Evolutionary conservation across 1,139 yeast species (phyloP).

Genomic region (Candida labiduridarum): DNA sequence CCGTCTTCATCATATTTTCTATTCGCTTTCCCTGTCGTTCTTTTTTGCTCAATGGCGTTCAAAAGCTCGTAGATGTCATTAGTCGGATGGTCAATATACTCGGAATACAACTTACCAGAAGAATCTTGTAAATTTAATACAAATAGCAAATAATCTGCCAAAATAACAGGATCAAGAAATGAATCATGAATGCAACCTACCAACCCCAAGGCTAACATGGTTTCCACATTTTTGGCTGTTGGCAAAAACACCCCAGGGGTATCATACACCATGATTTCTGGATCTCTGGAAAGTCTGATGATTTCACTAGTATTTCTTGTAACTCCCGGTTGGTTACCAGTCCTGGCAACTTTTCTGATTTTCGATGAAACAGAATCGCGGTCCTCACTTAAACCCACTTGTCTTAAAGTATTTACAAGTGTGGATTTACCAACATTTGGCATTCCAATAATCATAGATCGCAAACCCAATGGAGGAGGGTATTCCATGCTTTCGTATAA

Average conservation of each 20-base stretch:
- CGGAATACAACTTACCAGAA: slow-evolving; percentile 45
- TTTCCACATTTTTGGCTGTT: slow-evolving; percentile 60
- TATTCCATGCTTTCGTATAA: slow-evolving; percentile 51
- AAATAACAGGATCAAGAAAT: slow-evolving; percentile 78
- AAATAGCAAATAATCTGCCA: slow-evolving; percentile 83
- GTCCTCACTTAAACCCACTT: slow-evolving; percentile 41
- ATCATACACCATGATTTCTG: slow-evolving; percentile 76
- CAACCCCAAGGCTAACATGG: slow-evolving; percentile 75
- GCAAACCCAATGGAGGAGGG: slow-evolving; percentile 80
- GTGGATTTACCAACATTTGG: slow-evolving; percentile 99
- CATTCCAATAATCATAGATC: slow-evolving; percentile 85
- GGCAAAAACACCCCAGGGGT: slow-evolving; percentile 95
- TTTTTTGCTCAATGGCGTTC: slow-evolving; percentile 50
- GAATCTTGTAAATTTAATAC: slow-evolving; percentile 68
- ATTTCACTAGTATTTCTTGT: slow-evolving; percentile 80
- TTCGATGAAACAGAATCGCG: slow-evolving; percentile 31
- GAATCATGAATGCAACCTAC: slow-evolving; percentile 77
- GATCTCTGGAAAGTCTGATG: slow-evolving; percentile 62
- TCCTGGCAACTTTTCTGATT: slow-evolving; percentile 69
- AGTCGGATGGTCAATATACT: slow-evolving; percentile 64
- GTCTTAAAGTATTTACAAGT: slow-evolving; percentile 72
- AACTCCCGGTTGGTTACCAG: slow-evolving; percentile 92
- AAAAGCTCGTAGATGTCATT: slow-evolving; percentile 70
- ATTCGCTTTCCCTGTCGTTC: slow-evolving; percentile 35
- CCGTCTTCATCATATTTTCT: slow-evolving; percentile 56